phyloP scores from a whole-genome alignment of 352 stramenopile species.

The Peronosclerospora sorghi region DNA sequence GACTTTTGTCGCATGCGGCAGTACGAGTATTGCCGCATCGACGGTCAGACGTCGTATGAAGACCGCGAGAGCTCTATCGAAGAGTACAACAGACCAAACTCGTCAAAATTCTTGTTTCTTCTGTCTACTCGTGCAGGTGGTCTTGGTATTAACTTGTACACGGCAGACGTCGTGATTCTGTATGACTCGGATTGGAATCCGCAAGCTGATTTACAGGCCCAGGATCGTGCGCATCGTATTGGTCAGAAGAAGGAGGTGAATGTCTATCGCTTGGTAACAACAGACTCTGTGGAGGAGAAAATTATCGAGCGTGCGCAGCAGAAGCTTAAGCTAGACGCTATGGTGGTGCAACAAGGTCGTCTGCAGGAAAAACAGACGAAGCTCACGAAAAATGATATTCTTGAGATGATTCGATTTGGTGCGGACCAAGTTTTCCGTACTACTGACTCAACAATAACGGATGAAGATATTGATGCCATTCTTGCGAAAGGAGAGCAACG shows the following conservation, averaged over 20 bases:
- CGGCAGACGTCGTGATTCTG: constrained; percentile 97
- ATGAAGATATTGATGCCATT: constrained; percentile 98
- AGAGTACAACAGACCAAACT: constrained; percentile 94
- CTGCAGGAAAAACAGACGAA: constrained; percentile 87
- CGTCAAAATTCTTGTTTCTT: constrained; percentile 95
- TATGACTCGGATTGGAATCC: constrained; percentile 99
- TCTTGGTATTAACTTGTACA: constrained; percentile 98
- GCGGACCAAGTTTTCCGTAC: constrained; percentile 96
- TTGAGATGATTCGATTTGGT: constrained; percentile 96
- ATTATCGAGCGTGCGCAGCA: constrained; percentile 97
- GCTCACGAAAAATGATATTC: constrained; percentile 92
- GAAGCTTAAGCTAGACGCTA: constrained; percentile 90
- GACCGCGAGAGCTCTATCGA: constrained; percentile 79
- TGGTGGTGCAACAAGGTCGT: constrained; percentile 80
- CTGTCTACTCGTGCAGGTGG: constrained; percentile 95
- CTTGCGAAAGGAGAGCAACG: constrained; percentile 85
- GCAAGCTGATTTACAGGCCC: constrained; percentile 91
- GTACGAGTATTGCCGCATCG: constrained; percentile 84
- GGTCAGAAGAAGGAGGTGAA: constrained; percentile 98
- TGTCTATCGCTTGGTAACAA: constrained; percentile 91
- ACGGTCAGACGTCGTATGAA: constrained; percentile 82
- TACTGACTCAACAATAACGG: constrained; percentile 93
- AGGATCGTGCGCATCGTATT: constrained; percentile 96
- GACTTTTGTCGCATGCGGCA: constrained; percentile 93
- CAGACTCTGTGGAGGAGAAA: constrained; percentile 97